phyloP scores from a whole-genome alignment of 305 asterid genomes.

The Andrographis paniculata region DNA sequence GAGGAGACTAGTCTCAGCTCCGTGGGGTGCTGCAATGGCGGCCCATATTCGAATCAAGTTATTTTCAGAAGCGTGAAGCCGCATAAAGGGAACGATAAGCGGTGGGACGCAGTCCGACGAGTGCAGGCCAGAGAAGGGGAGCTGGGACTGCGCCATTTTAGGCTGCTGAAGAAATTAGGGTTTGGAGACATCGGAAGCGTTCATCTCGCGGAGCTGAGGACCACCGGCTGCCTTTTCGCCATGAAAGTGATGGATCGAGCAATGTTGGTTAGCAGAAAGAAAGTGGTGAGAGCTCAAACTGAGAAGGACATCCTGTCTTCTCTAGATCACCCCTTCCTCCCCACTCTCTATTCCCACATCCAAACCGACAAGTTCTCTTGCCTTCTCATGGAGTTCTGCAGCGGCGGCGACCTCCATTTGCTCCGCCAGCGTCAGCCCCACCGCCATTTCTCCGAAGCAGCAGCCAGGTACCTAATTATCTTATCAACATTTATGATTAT shows the following conservation, averaged over 20 bases:
- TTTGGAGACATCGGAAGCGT: conserved; percentile 7
- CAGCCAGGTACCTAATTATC: conserved; percentile 1
- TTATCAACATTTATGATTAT: not conserved
- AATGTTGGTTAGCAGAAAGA: conserved; percentile 1
- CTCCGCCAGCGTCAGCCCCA: conserved; percentile 8
- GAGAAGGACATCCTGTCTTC: conserved; percentile 1
- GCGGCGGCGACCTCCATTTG: conserved; percentile 11
- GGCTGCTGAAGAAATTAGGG: conserved; percentile 5
- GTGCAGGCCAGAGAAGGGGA: not conserved
- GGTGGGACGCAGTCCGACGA: conserved; percentile 1
- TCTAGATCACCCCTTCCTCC: conserved; percentile 13
- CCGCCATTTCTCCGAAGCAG: conserved; percentile 7
- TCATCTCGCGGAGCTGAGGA: conserved; percentile 5
- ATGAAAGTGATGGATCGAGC: conserved; percentile 10
- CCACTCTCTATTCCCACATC: conserved; percentile 8
- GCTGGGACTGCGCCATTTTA: conserved; percentile 1
- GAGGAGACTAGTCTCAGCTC: too few relatives aligned
- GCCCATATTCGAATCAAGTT: too few relatives aligned
- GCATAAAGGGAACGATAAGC: not conserved
- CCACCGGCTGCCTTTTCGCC: not conserved
- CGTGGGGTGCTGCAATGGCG: too few relatives aligned
- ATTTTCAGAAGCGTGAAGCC: not conserved
- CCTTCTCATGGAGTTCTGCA: conserved; percentile 9
- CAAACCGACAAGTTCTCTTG: conserved; percentile 8
- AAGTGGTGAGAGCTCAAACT: conserved; percentile 4